Base-by-base conservation (phyloP, 2,329 filamentous ascomycete genomes). In the Epichloe scottii region DNA sequence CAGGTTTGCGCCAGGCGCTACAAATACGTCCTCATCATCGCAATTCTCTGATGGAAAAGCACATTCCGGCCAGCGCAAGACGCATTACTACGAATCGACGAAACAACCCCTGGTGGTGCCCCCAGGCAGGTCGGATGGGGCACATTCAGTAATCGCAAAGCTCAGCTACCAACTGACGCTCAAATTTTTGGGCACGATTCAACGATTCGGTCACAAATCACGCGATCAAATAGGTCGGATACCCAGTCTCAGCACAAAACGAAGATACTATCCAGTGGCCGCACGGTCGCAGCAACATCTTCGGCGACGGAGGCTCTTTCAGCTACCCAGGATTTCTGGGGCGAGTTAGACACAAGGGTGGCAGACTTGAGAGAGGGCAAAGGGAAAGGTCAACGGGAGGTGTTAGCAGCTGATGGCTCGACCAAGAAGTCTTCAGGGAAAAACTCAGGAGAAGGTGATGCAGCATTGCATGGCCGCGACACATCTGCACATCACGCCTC, bases 241-340 rank as follows among this genome's bases (percentile, higher is more conserved):
- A 5, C 11, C 2, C 48, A 50, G 12, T 47, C 46, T 10, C 48
- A 45, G 21, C 37, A 23, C 39, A 50, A 47, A 40, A 21, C 26
- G 23, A 48, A 42, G 15, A 7, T 7, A 11, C 37, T 15, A n/a
- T 37, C 21, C 12, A 17, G n/a, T 23, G 33, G 11, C 6, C 38
- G 42, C n/a, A 4, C 38, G 10, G 23, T 17, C 5, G 8, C 47
- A 12, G 21, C 12, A 23, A 17, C 47, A 23, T 5, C 49, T 7
- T 37, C 23, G 3, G n/a, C 17, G 7, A 37, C 33, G 10, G 45
- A 48, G 7, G 33, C 19, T 17, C 3, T 21, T 34, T 17, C 43
- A 7, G n/a, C 43, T 3, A 47, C 48, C 11, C 51, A 57, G 26
- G 56, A 60, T 34, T 63, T 63, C 34, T 62, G 59, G 60, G 56